Conservation (phyloP, 441 rosid genomes). For the Bocquillonia castaneifolia region DNA sequence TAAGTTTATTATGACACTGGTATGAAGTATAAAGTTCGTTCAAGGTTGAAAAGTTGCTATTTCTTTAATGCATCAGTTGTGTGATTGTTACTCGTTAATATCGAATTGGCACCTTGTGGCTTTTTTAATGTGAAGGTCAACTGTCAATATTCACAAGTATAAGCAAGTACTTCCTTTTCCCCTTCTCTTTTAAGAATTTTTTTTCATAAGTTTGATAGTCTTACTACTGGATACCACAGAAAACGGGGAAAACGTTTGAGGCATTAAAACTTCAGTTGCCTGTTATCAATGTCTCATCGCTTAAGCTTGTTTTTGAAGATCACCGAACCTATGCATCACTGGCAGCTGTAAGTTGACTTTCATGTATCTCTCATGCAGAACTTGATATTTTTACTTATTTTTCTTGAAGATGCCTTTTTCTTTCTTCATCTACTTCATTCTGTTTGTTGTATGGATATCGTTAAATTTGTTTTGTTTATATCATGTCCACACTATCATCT, state of each 20-base stretch:
- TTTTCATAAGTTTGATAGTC: slow-evolving; percentile 10
- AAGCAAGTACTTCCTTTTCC: slow-evolving; percentile 2
- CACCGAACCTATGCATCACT: slow-evolving; percentile 89
- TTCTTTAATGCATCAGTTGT: not conserved
- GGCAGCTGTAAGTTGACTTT: slow-evolving; percentile 66
- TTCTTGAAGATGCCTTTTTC: not conserved
- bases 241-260: slow-evolving; percentile 80
- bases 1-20: not conserved
- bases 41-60: not conserved
- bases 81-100: not conserved
- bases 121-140: not conserved
- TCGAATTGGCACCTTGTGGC: not conserved
- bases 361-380: not conserved
- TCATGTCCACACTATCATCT: not conserved
- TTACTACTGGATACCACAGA: slow-evolving; percentile 45
- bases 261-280: slow-evolving; percentile 77
- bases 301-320: slow-evolving; percentile 82
- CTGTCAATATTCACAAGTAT: slow-evolving; percentile 1
- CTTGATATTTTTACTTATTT: not conserved
- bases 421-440: slow-evolving; percentile 1
- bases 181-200: not conserved
- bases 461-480: not conserved
- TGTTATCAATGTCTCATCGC: slow-evolving; percentile 65
- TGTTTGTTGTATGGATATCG: not conserved
- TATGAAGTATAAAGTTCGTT: not conserved